A percentile compares a stretch with the other conserved stretches of the same genome.
phyloP scores from a whole-genome alignment of 1,284 basidiomycete genomes.

The Apiotrichum mycotoxinovorans region DNA sequence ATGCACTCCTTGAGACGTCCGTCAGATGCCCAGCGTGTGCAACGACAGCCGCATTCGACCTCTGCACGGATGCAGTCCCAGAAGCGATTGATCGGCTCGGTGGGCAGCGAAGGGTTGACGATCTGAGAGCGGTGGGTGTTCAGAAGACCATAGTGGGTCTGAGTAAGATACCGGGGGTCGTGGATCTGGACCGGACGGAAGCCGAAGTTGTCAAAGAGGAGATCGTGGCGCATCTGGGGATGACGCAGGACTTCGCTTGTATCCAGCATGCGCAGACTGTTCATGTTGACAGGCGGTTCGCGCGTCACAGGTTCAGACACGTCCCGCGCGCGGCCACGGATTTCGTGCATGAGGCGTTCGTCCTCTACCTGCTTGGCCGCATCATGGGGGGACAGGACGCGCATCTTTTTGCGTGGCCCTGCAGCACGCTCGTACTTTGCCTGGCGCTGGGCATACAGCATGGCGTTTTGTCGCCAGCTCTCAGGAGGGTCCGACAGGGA shows the following conservation, averaged over 20 bases:
- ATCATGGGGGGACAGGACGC: slow-evolving; percentile 18
- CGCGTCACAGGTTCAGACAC: slow-evolving; percentile 29
- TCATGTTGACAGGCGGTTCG: slow-evolving; percentile 71
- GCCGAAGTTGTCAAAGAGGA: slow-evolving; percentile 67
- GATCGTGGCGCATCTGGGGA: slow-evolving; percentile 85
- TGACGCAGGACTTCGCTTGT: slow-evolving; percentile 79
- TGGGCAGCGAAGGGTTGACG: slow-evolving; percentile 25
- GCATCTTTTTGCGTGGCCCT: slow-evolving; percentile 17
- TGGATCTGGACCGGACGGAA: slow-evolving; percentile 49
- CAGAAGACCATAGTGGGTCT: slow-evolving; percentile 26
- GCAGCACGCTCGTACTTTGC: slow-evolving; percentile 17
- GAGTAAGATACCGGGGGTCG: neutral
- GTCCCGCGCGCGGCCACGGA: slow-evolving; percentile 22
- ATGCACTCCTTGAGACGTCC: slow-evolving; percentile 56
- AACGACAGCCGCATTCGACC: slow-evolving; percentile 76
- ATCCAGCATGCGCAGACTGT: slow-evolving; percentile 79
- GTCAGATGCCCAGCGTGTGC: slow-evolving; percentile 64
- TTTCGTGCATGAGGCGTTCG: slow-evolving; percentile 21
- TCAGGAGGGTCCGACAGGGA: slow-evolving; percentile 21
- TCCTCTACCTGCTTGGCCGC: slow-evolving; percentile 18
- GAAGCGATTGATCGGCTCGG: slow-evolving; percentile 69
- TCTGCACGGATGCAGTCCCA: slow-evolving; percentile 79
- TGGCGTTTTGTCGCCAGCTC: slow-evolving; percentile 12
- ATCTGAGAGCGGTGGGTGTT: slow-evolving; percentile 25
- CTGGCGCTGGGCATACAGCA: slow-evolving; percentile 11